Conservation (phyloP, 208 protist genomes). For the Naegleria gruberi region DNA sequence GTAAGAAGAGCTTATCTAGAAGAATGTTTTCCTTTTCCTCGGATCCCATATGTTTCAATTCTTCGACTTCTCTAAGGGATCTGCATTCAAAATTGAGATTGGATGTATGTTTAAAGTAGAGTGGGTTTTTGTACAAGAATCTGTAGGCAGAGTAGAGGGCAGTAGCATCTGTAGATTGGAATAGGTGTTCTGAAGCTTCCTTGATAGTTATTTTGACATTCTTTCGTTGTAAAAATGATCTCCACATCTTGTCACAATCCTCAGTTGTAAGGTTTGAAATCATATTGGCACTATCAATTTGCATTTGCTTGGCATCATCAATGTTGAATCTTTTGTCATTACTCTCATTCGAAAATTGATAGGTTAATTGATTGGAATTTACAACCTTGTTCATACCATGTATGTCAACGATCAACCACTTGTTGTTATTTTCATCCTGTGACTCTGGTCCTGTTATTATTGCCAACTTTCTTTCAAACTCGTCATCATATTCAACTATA, state of each 20-base stretch:
- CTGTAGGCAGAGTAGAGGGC: not conserved
- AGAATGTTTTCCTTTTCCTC: not conserved
- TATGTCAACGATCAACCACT: not conserved
- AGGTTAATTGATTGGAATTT: constrained; percentile 12
- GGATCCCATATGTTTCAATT: not conserved
- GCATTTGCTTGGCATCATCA: not conserved
- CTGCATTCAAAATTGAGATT: not conserved
- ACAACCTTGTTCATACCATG: not conserved
- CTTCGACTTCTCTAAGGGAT: not conserved
- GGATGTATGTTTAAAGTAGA: not conserved
- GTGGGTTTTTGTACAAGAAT: not conserved
- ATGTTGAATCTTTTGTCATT: not conserved
- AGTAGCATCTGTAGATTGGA: not conserved
- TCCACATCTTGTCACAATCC: not conserved
- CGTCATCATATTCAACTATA: not conserved
- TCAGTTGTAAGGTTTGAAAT: not conserved
- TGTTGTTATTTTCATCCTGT: not conserved
- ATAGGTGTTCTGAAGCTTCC: not conserved
- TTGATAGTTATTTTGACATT: not conserved
- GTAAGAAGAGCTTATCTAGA: not conserved
- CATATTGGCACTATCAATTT: not conserved
- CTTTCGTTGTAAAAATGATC: too few relatives aligned
- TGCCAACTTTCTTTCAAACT: not conserved
- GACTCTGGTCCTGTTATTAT: not conserved
- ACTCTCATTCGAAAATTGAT: not conserved